Percentiles rank a stretch among this genome's conserved stretches.
Conservation (phyloP, 345 rosid genomes). For the Acer campestre region DNA sequence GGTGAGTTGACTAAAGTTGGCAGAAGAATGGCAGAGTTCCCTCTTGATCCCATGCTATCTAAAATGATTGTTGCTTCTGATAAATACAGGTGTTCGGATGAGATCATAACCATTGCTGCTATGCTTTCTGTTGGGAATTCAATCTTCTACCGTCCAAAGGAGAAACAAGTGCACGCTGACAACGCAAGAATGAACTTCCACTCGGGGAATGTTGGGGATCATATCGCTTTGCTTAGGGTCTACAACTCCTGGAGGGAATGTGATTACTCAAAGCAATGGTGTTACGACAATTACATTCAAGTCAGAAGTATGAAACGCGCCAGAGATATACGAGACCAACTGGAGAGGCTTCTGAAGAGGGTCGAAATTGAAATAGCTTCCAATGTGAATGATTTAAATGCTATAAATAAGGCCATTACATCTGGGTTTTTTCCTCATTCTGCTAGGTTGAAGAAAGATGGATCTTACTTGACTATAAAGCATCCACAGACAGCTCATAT, state of each 20-base stretch:
- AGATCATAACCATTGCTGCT: no score
- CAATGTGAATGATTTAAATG: slow-evolving; percentile 61
- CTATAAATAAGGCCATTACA: slow-evolving; percentile 75
- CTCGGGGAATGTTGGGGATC: slow-evolving; percentile 90
- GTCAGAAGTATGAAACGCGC: slow-evolving; percentile 97
- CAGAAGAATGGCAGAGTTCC: slow-evolving; percentile 58
- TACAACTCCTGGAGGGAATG: slow-evolving; percentile 95
- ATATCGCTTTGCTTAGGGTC: slow-evolving; percentile 88
- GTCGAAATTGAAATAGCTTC: slow-evolving; percentile 87
- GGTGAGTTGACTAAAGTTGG: slow-evolving; percentile 97
- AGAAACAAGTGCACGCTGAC: slow-evolving; percentile 95
- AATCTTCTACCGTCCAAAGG: slow-evolving; percentile 28
- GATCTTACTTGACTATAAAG: slow-evolving; percentile 86
- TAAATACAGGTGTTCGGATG: slow-evolving; percentile 73
- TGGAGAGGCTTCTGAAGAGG: slow-evolving; percentile 93
- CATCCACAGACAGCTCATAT: slow-evolving; percentile 87
- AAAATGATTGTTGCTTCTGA: slow-evolving; percentile 94
- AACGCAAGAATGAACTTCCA: slow-evolving; percentile 93
- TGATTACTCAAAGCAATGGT: slow-evolving; percentile 94
- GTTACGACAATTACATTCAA: slow-evolving; percentile 96
- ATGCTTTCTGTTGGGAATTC: no score
- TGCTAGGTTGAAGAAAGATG: slow-evolving; percentile 84
- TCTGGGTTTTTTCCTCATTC: slow-evolving; percentile 91
- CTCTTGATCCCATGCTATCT: no score
- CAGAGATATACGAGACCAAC: slow-evolving; percentile 85